These are phyloP conservation scores for Entamoeba dispar DNA, from an alignment of 208 protist species.

Conservation along the genomic window DNA sequence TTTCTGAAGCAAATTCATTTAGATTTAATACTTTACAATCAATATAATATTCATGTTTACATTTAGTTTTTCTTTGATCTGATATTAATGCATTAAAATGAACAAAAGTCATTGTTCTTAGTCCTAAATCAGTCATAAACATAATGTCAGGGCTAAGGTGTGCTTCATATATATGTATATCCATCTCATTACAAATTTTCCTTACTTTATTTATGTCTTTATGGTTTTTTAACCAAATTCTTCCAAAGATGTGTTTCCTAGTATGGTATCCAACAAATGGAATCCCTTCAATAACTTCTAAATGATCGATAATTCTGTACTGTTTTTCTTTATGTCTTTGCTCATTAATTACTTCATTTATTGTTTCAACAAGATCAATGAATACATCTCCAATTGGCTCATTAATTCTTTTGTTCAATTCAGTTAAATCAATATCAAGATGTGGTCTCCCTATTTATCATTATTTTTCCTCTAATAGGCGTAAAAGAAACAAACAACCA, in stretches of 20 bases:
- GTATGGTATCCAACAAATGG: not conserved
- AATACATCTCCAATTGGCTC: not conserved
- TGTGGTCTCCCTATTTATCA: not conserved
- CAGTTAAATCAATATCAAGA: not conserved
- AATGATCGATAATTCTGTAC: not conserved
- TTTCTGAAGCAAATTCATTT: not conserved
- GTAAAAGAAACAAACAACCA: not conserved
- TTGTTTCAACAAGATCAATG: not conserved
- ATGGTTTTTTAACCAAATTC: not conserved
- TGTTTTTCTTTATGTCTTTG: not conserved
- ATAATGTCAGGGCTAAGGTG: not conserved
- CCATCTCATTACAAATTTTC: not conserved
- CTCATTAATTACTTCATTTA: not conserved
- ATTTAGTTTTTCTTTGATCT: not conserved
- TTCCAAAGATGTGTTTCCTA: not conserved
- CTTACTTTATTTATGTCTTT: not conserved
- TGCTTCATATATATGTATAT: not conserved
- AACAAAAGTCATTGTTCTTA: not conserved
- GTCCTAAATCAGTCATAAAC: not conserved
- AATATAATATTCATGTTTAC: not conserved
- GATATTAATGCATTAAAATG: not conserved
- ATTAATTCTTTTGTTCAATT: not conserved
- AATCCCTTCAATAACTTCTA: not conserved
- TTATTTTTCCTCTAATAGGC: too few species aligned
- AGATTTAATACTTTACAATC: not conserved